Conservation (phyloP, 2,329 filamentous ascomycete genomes). For the Botrytis galanthina region DNA sequence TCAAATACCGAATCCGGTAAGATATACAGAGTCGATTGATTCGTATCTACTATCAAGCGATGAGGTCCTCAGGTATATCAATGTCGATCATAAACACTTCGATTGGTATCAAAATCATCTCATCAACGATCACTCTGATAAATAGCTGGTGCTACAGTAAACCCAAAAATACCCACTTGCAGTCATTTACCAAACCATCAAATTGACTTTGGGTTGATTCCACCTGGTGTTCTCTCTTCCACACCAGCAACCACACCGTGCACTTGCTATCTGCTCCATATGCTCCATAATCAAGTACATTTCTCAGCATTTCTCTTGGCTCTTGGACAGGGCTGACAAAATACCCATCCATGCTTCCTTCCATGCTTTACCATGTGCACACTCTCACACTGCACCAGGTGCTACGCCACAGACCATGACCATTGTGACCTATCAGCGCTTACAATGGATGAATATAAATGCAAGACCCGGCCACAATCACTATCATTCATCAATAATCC, state of each 20-base stretch:
- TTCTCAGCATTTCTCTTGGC: background rate
- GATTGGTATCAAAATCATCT: background rate
- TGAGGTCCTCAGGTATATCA: background rate
- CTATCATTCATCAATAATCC: background rate
- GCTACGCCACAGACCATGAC: slow-evolving; percentile 17
- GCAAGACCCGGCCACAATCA: background rate
- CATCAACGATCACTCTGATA: background rate
- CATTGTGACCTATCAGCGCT: slow-evolving; percentile 4
- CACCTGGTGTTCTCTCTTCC: too few relatives aligned
- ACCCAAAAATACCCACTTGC: background rate
- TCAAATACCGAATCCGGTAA: background rate
- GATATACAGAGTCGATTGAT: background rate
- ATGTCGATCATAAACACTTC: background rate
- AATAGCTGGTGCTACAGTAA: background rate
- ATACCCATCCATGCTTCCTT: background rate
- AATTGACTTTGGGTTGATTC: background rate
- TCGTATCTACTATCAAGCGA: background rate
- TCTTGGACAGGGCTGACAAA: slow-evolving; percentile 14
- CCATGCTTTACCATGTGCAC: background rate
- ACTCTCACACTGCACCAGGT: background rate
- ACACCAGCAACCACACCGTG: background rate
- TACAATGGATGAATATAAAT: background rate
- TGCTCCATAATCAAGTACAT: background rate
- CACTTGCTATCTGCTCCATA: background rate
- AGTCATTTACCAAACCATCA: background rate